Evolutionary conservation across 768 basidiomycete genomes (phyloP).

Genomic region (Trametes punicea): DNA sequence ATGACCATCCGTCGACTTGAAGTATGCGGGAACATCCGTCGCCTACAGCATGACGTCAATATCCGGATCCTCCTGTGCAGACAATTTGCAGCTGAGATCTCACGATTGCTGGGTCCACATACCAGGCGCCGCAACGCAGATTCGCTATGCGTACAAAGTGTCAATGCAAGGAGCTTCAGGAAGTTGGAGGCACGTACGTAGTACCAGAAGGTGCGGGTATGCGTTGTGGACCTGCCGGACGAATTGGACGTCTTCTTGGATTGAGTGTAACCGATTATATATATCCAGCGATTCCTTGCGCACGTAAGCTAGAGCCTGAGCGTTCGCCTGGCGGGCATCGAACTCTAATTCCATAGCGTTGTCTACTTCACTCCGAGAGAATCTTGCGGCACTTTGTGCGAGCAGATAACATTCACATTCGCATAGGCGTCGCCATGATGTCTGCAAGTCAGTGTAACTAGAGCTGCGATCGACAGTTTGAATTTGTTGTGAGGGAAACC

Average conservation of each 20-base stretch:
- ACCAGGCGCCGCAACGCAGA: conserved; percentile 93
- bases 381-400: neutral
- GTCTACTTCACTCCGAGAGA: neutral
- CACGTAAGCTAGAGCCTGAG: conserved; percentile 44
- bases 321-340: conserved; percentile 8
- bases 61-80: conserved; percentile 21
- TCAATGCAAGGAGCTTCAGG: conserved; percentile 25
- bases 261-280: conserved; percentile 86
- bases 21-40: conserved; percentile 58
- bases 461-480: too few relatives aligned
- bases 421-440: conserved; percentile 6
- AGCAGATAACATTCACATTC: neutral
- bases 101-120: conserved; percentile 69
- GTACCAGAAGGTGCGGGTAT: conserved; percentile 50
- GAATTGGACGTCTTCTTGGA: conserved; percentile 72
- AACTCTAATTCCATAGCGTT: neutral
- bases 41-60: conserved; percentile 19
- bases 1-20: conserved; percentile 92
- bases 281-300: conserved; percentile 72
- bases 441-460: neutral
- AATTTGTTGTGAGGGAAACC: too few relatives aligned
- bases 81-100: conserved; percentile 20
- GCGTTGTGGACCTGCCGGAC: conserved; percentile 50
- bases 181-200: conserved; percentile 53
- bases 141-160: conserved; percentile 56